Conservation (phyloP, 805 yeast species). For the Candida silvatica region DNA sequence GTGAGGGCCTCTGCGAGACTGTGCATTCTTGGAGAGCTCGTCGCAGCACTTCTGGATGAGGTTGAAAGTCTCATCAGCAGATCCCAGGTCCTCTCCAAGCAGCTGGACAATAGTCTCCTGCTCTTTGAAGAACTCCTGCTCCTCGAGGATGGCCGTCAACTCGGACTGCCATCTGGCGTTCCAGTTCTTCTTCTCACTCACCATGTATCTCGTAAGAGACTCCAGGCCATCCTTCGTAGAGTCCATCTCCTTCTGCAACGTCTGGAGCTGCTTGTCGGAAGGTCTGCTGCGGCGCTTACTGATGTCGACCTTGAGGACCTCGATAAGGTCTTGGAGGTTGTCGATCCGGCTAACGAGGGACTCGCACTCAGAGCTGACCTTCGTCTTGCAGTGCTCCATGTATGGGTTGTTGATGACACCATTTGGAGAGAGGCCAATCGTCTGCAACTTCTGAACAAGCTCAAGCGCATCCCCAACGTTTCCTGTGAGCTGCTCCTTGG, state of each 20-base stretch:
- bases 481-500: conserved; percentile 31
- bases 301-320: conserved; percentile 81
- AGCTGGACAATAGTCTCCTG: conserved; percentile 83
- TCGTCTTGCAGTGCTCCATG: conserved; percentile 68
- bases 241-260: conserved; percentile 55
- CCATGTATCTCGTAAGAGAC: conserved; percentile 51
- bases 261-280: conserved; percentile 59
- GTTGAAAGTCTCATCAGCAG: conserved; percentile 73
- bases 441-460: conserved; percentile 44
- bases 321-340: conserved; percentile 87
- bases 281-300: conserved; percentile 87
- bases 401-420: conserved; percentile 31
- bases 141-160: conserved; percentile 83
- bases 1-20: conserved; percentile 27
- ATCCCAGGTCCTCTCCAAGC: conserved; percentile 69
- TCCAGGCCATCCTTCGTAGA: conserved; percentile 46
- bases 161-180: conserved; percentile 88
- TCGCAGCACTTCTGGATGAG: conserved; percentile 74
- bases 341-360: conserved; percentile 69
- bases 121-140: conserved; percentile 83
- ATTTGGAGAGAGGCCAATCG: conserved; percentile 17
- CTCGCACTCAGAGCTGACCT: conserved; percentile 73
- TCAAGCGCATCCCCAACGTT: conserved; percentile 31
- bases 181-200: conserved; percentile 75
- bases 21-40: conserved; percentile 61